These are phyloP conservation scores for Podospora sp. DNA, from an alignment of 495 filamentous ascomycete genomes.

Conservation along the genomic window DNA sequence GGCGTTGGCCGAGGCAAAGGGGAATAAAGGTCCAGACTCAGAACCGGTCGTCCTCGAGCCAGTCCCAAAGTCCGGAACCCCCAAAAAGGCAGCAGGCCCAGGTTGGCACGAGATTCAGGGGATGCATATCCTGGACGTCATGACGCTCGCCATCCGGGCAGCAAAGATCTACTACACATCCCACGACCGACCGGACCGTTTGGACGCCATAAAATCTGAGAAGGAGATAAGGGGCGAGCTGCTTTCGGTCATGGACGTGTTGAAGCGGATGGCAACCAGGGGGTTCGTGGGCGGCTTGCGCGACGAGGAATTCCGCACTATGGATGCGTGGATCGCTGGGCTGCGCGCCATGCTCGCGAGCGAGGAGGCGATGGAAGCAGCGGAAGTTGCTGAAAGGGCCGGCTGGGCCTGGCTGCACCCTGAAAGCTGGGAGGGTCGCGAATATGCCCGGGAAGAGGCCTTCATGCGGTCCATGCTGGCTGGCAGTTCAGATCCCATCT, in stretches of 20 bases:
- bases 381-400: constrained; percentile 68
- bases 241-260: constrained; percentile 79
- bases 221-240: constrained; percentile 78
- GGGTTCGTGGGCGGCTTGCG: constrained; percentile 85
- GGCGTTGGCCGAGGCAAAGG: constrained; percentile 57
- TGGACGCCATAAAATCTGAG: constrained; percentile 85
- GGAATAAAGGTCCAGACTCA: constrained; percentile 32
- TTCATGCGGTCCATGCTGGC: constrained; percentile 70
- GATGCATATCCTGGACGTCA: constrained; percentile 85
- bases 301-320: constrained; percentile 68
- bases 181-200: constrained; percentile 76
- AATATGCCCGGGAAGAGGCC: constrained; percentile 76
- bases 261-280: constrained; percentile 86
- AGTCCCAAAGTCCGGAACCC: background rate
- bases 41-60: background rate
- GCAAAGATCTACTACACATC: constrained; percentile 94
- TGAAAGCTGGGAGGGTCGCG: constrained; percentile 76
- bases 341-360: constrained; percentile 72
- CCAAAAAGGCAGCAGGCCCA: constrained; percentile 32
- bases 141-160: constrained; percentile 90
- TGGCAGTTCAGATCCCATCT: constrained; percentile 33
- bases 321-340: constrained; percentile 73
- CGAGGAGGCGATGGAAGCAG: constrained; percentile 74
- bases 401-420: constrained; percentile 78
- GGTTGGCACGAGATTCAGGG: constrained; percentile 88